phyloP scores from a whole-genome alignment of 345 rosid species.

The Camelina neglecta region DNA sequence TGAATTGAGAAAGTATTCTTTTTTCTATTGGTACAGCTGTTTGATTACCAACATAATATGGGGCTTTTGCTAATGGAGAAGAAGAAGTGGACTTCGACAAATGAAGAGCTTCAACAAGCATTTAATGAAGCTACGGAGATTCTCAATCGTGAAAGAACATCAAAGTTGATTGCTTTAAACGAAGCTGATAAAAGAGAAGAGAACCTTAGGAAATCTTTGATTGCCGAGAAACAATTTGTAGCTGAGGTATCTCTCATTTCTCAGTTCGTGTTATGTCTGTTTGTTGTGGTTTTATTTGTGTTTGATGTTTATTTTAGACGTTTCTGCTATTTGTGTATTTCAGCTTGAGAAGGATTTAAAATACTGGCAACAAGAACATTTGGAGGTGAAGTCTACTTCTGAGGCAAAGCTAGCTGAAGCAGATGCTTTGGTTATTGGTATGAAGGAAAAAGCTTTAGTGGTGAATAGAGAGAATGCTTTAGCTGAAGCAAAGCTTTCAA shows the following conservation, averaged over 20 bases:
- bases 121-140: slow-evolving; percentile 70
- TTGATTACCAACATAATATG: slow-evolving; percentile 88
- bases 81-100: slow-evolving; percentile 61
- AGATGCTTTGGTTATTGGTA: slow-evolving; percentile 59
- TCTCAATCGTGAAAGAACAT: slow-evolving; percentile 69
- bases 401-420: slow-evolving; percentile 72
- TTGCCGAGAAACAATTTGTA: slow-evolving; percentile 61
- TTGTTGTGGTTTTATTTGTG: neutral
- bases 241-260: slow-evolving; percentile 59
- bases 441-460: slow-evolving; percentile 60
- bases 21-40: slow-evolving; percentile 52
- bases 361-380: slow-evolving; percentile 57
- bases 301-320: slow-evolving; percentile 10
- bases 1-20: slow-evolving; percentile 9
- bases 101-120: slow-evolving; percentile 60
- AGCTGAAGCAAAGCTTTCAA: slow-evolving; percentile 72
- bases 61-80: slow-evolving; percentile 90
- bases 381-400: slow-evolving; percentile 57
- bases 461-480: slow-evolving; percentile 59
- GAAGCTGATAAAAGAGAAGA: slow-evolving; percentile 77
- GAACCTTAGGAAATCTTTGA: slow-evolving; percentile 66
- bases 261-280: neutral
- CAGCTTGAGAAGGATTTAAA: slow-evolving; percentile 81
- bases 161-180: slow-evolving; percentile 62
- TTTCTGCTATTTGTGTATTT: slow-evolving; percentile 23